Base-by-base conservation (phyloP, 768 basidiomycete genomes). In the Auricularia heimuer region DNA sequence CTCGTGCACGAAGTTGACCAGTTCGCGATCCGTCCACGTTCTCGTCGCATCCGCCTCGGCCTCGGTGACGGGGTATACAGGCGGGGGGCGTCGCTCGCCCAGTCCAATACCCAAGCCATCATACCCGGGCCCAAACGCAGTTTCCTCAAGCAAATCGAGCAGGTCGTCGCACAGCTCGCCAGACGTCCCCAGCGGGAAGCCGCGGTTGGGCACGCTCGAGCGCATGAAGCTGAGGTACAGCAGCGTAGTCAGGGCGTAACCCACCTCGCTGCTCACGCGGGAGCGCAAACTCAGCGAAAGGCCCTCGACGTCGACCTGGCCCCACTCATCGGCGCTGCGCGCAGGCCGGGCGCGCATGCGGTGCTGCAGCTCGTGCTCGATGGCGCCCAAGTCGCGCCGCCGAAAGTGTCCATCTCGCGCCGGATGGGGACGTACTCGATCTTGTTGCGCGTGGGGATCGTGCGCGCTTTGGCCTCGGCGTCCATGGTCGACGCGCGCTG, bases 281-380 rank as follows among this genome's bases (percentile, higher is more conserved):
- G 91, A 96, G 37, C 94, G 89, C 47, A 99, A 77, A 36, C 91
- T 90, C 88, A 99, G 87, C n/a, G 87, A 87, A 62, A 99, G 80
- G n/a, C 86, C 86, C 71, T 97, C 94, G 65, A 98, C 86, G 70
- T 98, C 95, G 62, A 96, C 84, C 7, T 80, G 81, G 24, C 92
- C 94, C 86, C 94, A 92, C 63, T 95, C 92, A 71, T 87, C 86
- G 67, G 92, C 82, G 62, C 88, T 84, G 65, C 89, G 82, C 70
- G 89, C 73, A 4, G 83, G 80, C 54, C 89, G 83, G 6, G 69
- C 69, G 63, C 81, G 78, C 58, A 82, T 78, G n/a, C 75, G 47
- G 37, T 78, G 73, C 18, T 80, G 71, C 64, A 83, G 79, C 69
- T 92, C 91, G 12, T 80, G 77, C 62, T 89, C 84, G 64, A 96